phyloP scores from a whole-genome alignment of 441 rosid genomes.

The Erodium texanum region DNA sequence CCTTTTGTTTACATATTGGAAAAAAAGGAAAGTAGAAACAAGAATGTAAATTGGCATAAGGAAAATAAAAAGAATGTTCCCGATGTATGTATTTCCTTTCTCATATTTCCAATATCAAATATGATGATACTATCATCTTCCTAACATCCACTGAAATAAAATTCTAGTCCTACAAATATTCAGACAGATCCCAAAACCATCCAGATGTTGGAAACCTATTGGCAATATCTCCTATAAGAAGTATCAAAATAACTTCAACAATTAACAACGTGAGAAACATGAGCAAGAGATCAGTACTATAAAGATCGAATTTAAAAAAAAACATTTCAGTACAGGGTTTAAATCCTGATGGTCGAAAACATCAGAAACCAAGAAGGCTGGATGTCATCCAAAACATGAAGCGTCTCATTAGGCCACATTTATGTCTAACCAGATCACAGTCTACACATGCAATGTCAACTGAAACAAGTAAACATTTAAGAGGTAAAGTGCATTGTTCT shows the following conservation, averaged over 20 bases:
- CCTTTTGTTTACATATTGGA: conserved; percentile 2
- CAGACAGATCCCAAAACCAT: neutral
- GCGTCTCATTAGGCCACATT: neutral
- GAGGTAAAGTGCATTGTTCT: conserved; percentile 1
- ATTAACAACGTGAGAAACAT: neutral
- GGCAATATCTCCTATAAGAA: conserved; percentile 6
- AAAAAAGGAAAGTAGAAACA: neutral
- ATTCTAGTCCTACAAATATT: neutral
- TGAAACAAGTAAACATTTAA: neutral
- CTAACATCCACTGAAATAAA: neutral
- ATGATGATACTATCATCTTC: neutral
- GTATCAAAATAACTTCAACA: neutral
- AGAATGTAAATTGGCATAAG: conserved; percentile 4
- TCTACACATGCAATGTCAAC: conserved; percentile 1
- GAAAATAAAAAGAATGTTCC: neutral
- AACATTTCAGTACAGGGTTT: neutral
- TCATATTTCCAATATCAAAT: neutral
- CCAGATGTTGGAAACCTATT: neutral
- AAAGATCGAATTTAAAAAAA: neutral
- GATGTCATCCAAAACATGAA: neutral
- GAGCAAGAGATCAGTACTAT: neutral
- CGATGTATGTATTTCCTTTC: neutral
- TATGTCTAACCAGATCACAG: conserved; percentile 1
- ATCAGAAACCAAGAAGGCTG: neutral
- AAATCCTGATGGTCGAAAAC: neutral